Base-by-base conservation (phyloP, 2,329 filamentous ascomycete species). In the Fusarium cicatricum region DNA sequence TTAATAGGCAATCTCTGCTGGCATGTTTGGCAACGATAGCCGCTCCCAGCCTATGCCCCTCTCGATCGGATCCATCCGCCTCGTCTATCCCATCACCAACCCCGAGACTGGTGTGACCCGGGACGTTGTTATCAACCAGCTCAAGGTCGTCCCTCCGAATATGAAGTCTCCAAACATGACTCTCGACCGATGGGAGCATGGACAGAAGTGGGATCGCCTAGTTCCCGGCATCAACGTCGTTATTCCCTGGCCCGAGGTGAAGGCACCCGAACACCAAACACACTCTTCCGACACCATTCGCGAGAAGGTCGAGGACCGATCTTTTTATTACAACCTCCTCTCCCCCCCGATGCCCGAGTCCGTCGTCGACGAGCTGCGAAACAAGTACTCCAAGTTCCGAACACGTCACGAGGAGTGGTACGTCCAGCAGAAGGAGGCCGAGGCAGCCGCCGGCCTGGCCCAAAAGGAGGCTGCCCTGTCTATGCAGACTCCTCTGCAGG, bases 301-400 rank as follows among this genome's bases (percentile, higher is more conserved):
- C 62, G 85, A 89, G 71, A 83, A 88, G 50, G 90, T 92, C 53
- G 91, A 96, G 70, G 82, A 86, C 60, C 81, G 80, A 69, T 91
- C 90, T 2, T 97, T 90, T 72, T 80, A 88, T 49, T 92, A 93
- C n/a, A 90, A 86, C 31, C 80, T 98, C 19, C 79, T 92, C 23
- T 80, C 83, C 14, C 83, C 90, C 21, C 94, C 94, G 12, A 91
- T 97, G 83, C 92, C 94, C 5, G 76, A 81, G 26, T 78, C 76
- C n/a, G 84, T 97, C 32, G 83, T 96, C 63, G 88, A 97, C 73
- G 94, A 98, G 80, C 81, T 98, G 71, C 84, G 92, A 71, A 89
- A 90, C 79, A 89, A 87, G 72, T 96, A 88, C 82, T 90, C 88
- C 66, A 86, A 84, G 68, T 95, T 93, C 85, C 83, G 92, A 70